Percentiles rank a stretch among this genome's conserved stretches.
These are phyloP conservation scores for Macrolepiota dolichaula DNA, from an alignment of 768 basidiomycete species.

Conservation along the genomic window DNA sequence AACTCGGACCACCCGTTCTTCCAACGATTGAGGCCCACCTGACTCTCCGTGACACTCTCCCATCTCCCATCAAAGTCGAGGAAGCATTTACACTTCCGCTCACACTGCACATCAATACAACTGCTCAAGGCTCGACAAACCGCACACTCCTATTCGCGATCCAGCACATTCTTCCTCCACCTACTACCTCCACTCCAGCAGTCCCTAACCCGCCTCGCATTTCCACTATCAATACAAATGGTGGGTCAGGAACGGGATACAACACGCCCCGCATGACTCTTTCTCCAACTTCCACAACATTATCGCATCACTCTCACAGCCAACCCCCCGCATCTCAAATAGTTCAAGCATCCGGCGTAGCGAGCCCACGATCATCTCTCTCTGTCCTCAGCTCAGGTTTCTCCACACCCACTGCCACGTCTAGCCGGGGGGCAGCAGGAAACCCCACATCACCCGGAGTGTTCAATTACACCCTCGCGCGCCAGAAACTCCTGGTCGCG, in stretches of 20 bases:
- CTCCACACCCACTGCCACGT: slow-evolving; percentile 44
- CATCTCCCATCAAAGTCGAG: slow-evolving; percentile 43
- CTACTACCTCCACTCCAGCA: slow-evolving; percentile 17
- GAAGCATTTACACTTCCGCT: slow-evolving; percentile 59
- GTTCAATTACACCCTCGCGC: slow-evolving; percentile 51
- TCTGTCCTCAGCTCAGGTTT: slow-evolving; percentile 44
- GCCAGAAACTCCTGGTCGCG: slow-evolving; percentile 45
- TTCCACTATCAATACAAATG: background rate
- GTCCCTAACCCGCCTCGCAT: slow-evolving; percentile 18
- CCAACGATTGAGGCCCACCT: slow-evolving; percentile 48
- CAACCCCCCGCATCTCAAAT: background rate
- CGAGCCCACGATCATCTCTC: slow-evolving; percentile 18
- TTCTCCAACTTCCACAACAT: slow-evolving; percentile 4
- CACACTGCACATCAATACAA: slow-evolving; percentile 38
- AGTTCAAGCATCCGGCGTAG: slow-evolving; percentile 26
- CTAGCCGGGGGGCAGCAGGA: slow-evolving; percentile 19
- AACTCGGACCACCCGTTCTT: slow-evolving; percentile 18
- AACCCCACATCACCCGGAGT: slow-evolving; percentile 19
- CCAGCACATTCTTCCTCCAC: slow-evolving; percentile 57
- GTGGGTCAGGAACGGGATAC: background rate
- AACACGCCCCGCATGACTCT: slow-evolving; percentile 4
- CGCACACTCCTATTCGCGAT: slow-evolving; percentile 50
- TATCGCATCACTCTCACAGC: background rate
- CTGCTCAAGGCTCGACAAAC: slow-evolving; percentile 26
- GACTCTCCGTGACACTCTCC: slow-evolving; percentile 51